Percentiles rank a stretch among this genome's conserved stretches.
phyloP scores from a whole-genome alignment of 2,329 filamentous ascomycete genomes.

The Talaromyces atroroseus region DNA sequence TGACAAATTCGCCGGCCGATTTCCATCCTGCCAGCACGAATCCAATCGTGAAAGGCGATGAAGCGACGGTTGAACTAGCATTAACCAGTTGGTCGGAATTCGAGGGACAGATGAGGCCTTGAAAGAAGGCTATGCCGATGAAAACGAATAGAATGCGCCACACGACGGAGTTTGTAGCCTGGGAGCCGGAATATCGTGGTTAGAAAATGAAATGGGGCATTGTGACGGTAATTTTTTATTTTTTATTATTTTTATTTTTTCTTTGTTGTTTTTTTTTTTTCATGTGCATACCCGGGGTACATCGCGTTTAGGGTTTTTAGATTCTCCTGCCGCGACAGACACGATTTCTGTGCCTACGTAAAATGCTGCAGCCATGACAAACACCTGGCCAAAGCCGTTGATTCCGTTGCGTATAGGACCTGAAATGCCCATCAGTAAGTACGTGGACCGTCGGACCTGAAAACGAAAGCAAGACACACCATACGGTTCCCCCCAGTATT shows the following conservation, averaged over 20 bases:
- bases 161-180: neutral
- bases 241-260: too few relatives aligned
- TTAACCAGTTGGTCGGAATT: neutral
- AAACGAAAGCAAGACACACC: neutral
- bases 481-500: neutral
- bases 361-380: neutral
- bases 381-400: neutral
- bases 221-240: too few relatives aligned
- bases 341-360: conserved; percentile 5
- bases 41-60: neutral
- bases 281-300: neutral
- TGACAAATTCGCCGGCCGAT: neutral
- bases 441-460: too few relatives aligned
- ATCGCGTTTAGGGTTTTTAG: conserved; percentile 4
- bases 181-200: neutral
- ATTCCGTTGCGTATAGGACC: neutral
- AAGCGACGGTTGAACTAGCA: neutral
- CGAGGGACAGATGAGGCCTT: neutral
- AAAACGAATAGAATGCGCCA: neutral
- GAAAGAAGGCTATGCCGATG: neutral
- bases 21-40: neutral
- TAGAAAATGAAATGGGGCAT: neutral
- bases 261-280: too few relatives aligned
- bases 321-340: conserved; percentile 3
- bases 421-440: neutral